Evolutionary conservation across 2,329 filamentous ascomycete genomes (phyloP), one percentile per base, ranked within the genome.

Genomic region (Metarhizium guizhouense): DNA sequence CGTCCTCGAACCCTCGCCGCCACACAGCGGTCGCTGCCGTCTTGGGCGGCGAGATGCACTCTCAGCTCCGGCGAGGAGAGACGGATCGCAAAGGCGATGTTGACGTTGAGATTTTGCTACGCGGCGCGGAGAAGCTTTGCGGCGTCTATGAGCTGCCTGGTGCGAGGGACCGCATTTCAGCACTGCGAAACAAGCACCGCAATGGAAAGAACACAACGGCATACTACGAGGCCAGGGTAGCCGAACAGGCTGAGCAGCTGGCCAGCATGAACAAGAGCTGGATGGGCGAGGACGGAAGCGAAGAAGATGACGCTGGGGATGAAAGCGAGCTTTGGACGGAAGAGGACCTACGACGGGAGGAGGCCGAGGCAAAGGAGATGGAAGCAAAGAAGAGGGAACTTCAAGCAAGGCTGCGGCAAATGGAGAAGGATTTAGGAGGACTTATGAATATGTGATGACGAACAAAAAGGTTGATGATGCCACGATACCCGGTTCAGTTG

Each of bases 1-100:
- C 64, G 53, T 62, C 72, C 59, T 77, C 75, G 61, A 78, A 76
- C 59, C 85, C 83, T 47, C 83, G 82, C 61, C 80, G 84, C 57
- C 88, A 86, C 72, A 95, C 90, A 2, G 92, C 92, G 10, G 92
- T 97, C 2, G 89, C 92, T 3, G 90, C 91, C 7, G 91, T 97
- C 0, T 74, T 97, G 8, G 94, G 94, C 5, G 86, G 86, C 0
- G 88, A 95, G 61, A 82, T 97, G 69, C 90, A 96, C 69, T 85
- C 89, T 49, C 82, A 88, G 68, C 90, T 96, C 74, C 60, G 82
- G 72, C 59, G 78, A 67, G 80, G 78, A 51, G 81, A 80, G 49
- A 74, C 73, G 47, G 68, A 71, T 56, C 66, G 67, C 54, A 67
- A 79, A 59, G 86, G 85, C 10, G 90, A 95, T 29, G 79, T 96